Base-by-base conservation (phyloP, 2,329 filamentous ascomycete genomes). In the Pseudofabraea citricarpa region DNA sequence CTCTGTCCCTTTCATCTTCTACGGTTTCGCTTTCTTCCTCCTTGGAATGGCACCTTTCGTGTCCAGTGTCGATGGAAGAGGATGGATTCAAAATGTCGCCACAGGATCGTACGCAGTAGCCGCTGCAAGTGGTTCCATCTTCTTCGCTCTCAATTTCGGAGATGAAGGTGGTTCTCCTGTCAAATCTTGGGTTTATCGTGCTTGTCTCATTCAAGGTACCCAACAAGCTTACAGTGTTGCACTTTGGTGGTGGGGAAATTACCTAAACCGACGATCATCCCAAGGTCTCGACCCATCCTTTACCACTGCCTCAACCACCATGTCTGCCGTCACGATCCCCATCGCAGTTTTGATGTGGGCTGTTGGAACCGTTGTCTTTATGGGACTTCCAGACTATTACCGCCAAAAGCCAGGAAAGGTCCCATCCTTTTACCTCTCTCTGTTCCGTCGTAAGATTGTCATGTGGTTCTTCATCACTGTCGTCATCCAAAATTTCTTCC, bases 111-210 rank as follows among this genome's bases (percentile, higher is more conserved):
- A 85, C 56, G 75, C 79, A 1, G 67, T 74, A 6, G 81, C 79
- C 5, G 81, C 81, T 7, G 73, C 78, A 7, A 77, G 75, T 29
- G 81, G 81, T 12, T 77, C 75, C 1, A 69, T 85, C 46, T 83
- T 79, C 65, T 85, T 85, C 54, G 74, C 80, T 2, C 70, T 83
- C 38, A 85, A 85, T 60, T 84, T 83, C 54, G 80, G 80, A 45
- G 75, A 77, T 52, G 78, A 82, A 65, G 77, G 74, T 32, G 79
- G 79, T 24, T 72, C 75, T 3, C 77, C 79, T 5, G 74, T 82
- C 33, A 79, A 76, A 57, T 70, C 77, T 27, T 84, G 80, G 80
- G 78, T 81, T 13, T 81, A 79, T 63, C 73, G 81, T 44, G 81
- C 81, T 15, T 81, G 79, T 54, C 60, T 79, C 10, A 81, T 85